Evolutionary conservation across 225 moss, liverwort and hornwort species (phyloP).

Genomic region (Lunularia cruciata): DNA sequence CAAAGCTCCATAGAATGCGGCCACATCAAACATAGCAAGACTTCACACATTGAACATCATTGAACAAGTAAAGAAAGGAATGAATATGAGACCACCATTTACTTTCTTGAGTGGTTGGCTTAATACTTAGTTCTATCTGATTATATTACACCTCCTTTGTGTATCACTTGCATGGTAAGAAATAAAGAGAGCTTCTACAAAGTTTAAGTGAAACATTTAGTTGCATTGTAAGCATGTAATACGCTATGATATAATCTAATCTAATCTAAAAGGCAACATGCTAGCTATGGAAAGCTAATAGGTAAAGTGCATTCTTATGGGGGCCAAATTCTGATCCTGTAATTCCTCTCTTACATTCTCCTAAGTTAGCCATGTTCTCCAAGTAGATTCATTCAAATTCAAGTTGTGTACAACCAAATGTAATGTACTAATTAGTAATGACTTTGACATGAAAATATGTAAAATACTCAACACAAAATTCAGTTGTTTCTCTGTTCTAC

Average conservation of each 20-base stretch:
- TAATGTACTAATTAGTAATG: neutral
- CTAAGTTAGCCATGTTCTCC: slow-evolving; percentile 73
- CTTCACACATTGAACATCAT: too few species aligned
- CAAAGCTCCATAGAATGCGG: neutral
- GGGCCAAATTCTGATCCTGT: slow-evolving; percentile 96
- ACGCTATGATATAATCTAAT: neutral
- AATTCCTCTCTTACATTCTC: slow-evolving; percentile 85
- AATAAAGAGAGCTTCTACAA: neutral
- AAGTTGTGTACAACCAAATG: slow-evolving; percentile 49
- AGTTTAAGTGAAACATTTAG: neutral
- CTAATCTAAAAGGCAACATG: neutral
- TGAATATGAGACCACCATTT: too few species aligned
- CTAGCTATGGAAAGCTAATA: neutral
- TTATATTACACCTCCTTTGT: slow-evolving; percentile 10
- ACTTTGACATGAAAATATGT: neutral
- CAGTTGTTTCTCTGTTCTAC: too few species aligned
- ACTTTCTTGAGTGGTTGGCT: neutral
- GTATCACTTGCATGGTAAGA: neutral
- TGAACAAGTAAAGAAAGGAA: too few species aligned
- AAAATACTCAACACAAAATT: neutral
- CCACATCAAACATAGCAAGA: too few species aligned
- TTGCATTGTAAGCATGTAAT: neutral
- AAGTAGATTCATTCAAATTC: slow-evolving; percentile 91
- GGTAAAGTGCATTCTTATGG: slow-evolving; percentile 41
- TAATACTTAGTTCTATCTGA: neutral